Conservation (phyloP, 2,329 filamentous ascomycete genomes). For the Trichophyton schoenleinii region DNA sequence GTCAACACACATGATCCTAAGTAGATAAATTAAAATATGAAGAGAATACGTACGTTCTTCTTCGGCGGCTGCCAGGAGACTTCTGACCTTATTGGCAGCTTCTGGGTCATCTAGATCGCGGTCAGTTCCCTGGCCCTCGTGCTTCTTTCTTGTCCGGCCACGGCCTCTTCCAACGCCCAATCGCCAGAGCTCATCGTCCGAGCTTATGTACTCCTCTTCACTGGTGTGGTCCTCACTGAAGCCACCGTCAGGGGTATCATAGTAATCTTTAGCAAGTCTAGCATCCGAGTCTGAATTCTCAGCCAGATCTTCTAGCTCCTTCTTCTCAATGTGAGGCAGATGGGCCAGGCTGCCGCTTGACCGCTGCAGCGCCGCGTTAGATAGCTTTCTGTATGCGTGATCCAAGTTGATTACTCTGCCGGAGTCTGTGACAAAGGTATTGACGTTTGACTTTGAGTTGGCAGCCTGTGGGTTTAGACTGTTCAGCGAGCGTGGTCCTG, state of each 20-base stretch:
- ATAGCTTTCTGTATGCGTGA: slow-evolving; percentile 57
- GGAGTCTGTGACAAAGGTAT: slow-evolving; percentile 45
- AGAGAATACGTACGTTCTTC: slow-evolving; percentile 55
- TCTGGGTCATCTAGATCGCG: slow-evolving; percentile 15
- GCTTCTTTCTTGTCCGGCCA: slow-evolving; percentile 23
- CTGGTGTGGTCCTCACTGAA: slow-evolving; percentile 29
- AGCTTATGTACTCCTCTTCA: slow-evolving; percentile 34
- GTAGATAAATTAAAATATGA: background rate
- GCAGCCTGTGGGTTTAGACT: slow-evolving; percentile 35
- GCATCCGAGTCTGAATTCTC: slow-evolving; percentile 37
- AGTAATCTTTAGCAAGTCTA: slow-evolving; percentile 57
- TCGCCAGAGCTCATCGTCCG: slow-evolving; percentile 52
- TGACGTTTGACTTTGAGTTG: slow-evolving; percentile 28
- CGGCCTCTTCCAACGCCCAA: slow-evolving; percentile 29
- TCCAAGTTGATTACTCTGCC: slow-evolving; percentile 54
- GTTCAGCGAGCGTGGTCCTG: slow-evolving; percentile 19
- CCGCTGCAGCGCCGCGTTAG: slow-evolving; percentile 55
- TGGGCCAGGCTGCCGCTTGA: slow-evolving; percentile 52
- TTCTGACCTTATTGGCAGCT: slow-evolving; percentile 39
- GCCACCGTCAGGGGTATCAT: slow-evolving; percentile 56
- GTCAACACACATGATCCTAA: background rate
- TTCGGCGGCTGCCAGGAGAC: slow-evolving; percentile 60
- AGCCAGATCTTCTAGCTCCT: slow-evolving; percentile 23
- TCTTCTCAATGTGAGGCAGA: slow-evolving; percentile 44
- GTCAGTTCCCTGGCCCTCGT: slow-evolving; percentile 8